These are phyloP conservation scores for Ogataea allantospora DNA, from an alignment of 805 yeast species.

Conservation along the genomic window DNA sequence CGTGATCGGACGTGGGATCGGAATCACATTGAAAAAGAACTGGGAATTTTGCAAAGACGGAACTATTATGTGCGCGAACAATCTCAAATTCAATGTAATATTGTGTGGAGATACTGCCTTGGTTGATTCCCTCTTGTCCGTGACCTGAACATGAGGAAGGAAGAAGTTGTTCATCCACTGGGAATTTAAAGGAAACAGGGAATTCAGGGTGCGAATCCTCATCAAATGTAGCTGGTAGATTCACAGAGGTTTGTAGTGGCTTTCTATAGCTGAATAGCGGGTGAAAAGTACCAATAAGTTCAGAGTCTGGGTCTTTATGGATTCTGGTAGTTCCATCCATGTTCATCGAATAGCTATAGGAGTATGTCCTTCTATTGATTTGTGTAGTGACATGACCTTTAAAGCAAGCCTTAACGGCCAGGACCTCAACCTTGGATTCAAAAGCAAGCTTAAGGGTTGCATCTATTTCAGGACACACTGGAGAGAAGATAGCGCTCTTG, in stretches of 20 bases:
- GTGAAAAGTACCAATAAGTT: slow-evolving; percentile 9
- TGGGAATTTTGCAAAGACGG: slow-evolving; percentile 12
- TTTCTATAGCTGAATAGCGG: slow-evolving; percentile 12
- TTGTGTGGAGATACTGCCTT: slow-evolving; percentile 14
- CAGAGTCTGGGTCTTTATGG: slow-evolving; percentile 8
- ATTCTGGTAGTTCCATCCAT: slow-evolving; percentile 15
- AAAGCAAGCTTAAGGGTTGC: slow-evolving; percentile 15
- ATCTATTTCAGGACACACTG: slow-evolving; percentile 11
- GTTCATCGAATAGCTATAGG: slow-evolving; percentile 10
- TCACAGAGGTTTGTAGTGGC: background rate
- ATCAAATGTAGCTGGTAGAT: slow-evolving; percentile 2
- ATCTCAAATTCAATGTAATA: slow-evolving; percentile 17
- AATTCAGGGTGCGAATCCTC: slow-evolving; percentile 2
- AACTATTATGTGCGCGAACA: slow-evolving; percentile 1
- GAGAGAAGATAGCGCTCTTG: slow-evolving; percentile 13
- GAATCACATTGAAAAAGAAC: slow-evolving; percentile 14
- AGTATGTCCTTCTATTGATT: slow-evolving; percentile 9
- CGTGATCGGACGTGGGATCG: slow-evolving; percentile 11
- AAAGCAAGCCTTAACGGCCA: slow-evolving; percentile 13
- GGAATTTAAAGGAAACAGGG: slow-evolving; percentile 17
- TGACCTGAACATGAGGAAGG: slow-evolving; percentile 18
- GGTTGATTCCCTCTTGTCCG: slow-evolving; percentile 12
- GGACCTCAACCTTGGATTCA: slow-evolving; percentile 7
- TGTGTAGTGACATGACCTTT: slow-evolving; percentile 11
- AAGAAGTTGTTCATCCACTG: slow-evolving; percentile 13